Conservation (phyloP, 2,329 filamentous ascomycete genomes). For the Epichloe typhina region DNA sequence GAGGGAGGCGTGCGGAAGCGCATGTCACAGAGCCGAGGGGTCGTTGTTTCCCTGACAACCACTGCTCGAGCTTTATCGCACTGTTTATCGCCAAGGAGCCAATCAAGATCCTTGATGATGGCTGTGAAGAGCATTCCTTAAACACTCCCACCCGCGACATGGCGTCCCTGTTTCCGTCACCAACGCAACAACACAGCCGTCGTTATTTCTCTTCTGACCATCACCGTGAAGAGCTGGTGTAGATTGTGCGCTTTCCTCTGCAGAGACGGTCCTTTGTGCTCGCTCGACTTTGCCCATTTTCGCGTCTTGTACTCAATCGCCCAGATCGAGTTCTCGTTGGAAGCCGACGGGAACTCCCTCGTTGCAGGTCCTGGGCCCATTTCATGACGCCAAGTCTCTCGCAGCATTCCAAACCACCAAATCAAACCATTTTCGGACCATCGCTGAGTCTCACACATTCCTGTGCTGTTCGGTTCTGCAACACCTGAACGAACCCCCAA, state of each 20-base stretch:
- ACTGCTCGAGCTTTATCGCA: background rate
- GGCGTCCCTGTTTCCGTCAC: background rate
- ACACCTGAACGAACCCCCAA: constrained; percentile 10
- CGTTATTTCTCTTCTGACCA: background rate
- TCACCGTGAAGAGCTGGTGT: background rate
- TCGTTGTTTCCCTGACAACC: constrained; percentile 5
- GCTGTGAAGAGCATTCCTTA: constrained; percentile 7
- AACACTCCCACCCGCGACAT: constrained; percentile 3
- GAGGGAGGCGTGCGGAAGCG: background rate
- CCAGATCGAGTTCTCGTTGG: background rate
- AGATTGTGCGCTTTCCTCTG: background rate
- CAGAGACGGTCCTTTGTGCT: background rate
- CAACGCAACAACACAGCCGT: background rate
- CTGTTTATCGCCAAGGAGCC: constrained; percentile 6
- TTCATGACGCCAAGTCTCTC: background rate
- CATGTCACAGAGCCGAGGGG: background rate
- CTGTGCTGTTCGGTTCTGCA: constrained; percentile 10
- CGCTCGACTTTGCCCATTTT: background rate
- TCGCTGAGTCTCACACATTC: constrained; percentile 16
- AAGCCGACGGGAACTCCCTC: background rate
- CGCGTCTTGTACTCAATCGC: background rate
- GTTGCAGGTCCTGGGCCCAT: background rate
- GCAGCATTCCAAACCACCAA: constrained; percentile 17
- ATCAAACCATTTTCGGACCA: constrained; percentile 3
- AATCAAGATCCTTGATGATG: constrained; percentile 3